A percentile compares a stretch with the other conserved stretches of the same genome.
These are phyloP conservation scores for Streptanthus diversifolius DNA, from an alignment of 345 rosid genomes.

Conservation along the genomic window DNA sequence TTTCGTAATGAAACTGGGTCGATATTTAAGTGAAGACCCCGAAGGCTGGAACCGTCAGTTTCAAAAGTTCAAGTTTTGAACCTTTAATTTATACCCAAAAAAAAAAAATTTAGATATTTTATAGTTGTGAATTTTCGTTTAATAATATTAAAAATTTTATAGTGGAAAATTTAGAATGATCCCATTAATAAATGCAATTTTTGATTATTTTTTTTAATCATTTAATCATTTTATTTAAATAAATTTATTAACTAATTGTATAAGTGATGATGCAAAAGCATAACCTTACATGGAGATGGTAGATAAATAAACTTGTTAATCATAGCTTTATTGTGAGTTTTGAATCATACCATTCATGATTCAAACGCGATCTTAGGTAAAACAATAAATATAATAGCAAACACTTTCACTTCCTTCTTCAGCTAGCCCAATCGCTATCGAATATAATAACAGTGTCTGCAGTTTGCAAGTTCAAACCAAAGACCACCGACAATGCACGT, in stretches of 20 bases:
- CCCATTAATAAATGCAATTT: not conserved
- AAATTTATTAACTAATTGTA: not conserved
- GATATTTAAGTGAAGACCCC: not conserved
- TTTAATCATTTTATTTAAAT: not conserved
- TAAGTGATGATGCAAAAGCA: not conserved
- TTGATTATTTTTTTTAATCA: not conserved
- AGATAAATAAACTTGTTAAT: not conserved
- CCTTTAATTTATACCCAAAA: not conserved
- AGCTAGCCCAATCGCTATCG: slow-evolving; percentile 91
- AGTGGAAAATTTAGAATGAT: not conserved
- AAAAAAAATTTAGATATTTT: not conserved
- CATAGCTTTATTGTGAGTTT: not conserved
- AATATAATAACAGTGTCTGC: slow-evolving; percentile 86
- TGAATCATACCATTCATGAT: not conserved
- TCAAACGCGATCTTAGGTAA: not conserved
- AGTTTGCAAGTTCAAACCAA: slow-evolving; percentile 77
- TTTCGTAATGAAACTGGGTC: not conserved
- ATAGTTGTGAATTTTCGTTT: too few species aligned
- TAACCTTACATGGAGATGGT: not conserved
- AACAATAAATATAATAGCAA: slow-evolving; percentile 35
- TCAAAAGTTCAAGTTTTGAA: not conserved
- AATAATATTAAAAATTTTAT: too few species aligned
- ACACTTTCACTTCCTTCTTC: slow-evolving; percentile 54
- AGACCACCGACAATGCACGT: slow-evolving; percentile 96
- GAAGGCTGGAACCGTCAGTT: not conserved